A percentile compares a stretch with the other conserved stretches of the same genome.
phyloP scores from a whole-genome alignment of 768 basidiomycete genomes.

The Panellus pusillus region DNA sequence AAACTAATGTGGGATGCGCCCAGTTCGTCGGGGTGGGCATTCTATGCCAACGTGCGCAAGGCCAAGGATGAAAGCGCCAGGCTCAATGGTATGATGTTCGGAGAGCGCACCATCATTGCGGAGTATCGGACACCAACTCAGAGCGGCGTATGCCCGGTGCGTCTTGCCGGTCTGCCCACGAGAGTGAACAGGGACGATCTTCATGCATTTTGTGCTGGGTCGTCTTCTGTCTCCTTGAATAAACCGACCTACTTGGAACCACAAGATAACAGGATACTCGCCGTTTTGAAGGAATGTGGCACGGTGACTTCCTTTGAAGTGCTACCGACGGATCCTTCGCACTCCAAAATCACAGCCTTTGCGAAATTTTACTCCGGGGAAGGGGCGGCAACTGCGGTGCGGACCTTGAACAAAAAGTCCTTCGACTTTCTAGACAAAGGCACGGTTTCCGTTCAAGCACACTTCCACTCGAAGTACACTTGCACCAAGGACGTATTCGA shows the following conservation, averaged over 20 bases:
- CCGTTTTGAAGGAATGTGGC: constrained; percentile 3
- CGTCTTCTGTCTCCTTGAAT: constrained; percentile 9
- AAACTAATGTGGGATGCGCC: constrained; percentile 17
- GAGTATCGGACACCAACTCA: constrained; percentile 8
- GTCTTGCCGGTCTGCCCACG: constrained; percentile 3
- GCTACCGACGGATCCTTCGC: constrained; percentile 11
- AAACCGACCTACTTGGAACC: constrained; percentile 9
- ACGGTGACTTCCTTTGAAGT: constrained; percentile 11
- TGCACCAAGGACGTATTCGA: constrained; percentile 6
- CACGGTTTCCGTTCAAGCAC: neutral
- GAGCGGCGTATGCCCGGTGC: constrained; percentile 9
- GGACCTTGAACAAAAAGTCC: constrained; percentile 1
- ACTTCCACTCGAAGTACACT: constrained; percentile 6
- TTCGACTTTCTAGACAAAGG: constrained; percentile 16
- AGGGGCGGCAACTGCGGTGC: neutral
- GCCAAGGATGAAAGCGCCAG: constrained; percentile 12
- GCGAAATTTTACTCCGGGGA: neutral
- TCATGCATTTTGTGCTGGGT: constrained; percentile 5
- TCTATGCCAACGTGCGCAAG: constrained; percentile 5
- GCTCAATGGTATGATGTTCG: constrained; percentile 11
- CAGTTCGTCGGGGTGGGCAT: constrained; percentile 17
- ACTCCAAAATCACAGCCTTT: constrained; percentile 13
- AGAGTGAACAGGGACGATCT: constrained; percentile 1
- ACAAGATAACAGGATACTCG: constrained; percentile 6
- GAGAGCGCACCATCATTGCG: constrained; percentile 6